Evolutionary conservation across 345 rosid genomes (phyloP), one percentile per base, ranked within the genome.

Genomic region (Fremontodendron californicum): DNA sequence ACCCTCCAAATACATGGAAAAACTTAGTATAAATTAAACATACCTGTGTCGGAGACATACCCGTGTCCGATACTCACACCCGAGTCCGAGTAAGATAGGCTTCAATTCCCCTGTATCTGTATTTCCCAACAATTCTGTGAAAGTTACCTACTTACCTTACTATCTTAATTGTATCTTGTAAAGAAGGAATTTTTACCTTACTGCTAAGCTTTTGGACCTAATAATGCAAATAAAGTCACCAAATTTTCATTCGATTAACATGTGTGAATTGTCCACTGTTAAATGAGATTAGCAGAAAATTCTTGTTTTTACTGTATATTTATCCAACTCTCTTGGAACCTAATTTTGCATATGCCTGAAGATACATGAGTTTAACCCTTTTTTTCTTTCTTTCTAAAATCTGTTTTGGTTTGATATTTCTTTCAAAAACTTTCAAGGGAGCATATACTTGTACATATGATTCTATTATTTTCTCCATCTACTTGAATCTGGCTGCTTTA

Each of bases 351-450:
- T 68, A 23, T 0, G 12, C 73, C 55, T 39, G 49, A 37, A 74
- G 75, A 48, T 57, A 55, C 45, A 45, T 11, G 42, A 62, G 11
- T 31, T 62, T 13, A 39, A 40, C 70, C 51, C 13, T n/a, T 10
- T 31, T 7, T 1, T 65, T 61, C 19, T 67, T 63, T 6, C 5
- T 61, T 9, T 2, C 3, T 61, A 6, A 13, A 58, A 19, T 57
- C 60, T 78, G 21, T n/a, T 43, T 43, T 80, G n/a, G 48, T n/a
- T 39, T 65, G 49, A 39, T 37, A 65, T n/a, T 19, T 39, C 29
- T n/a, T 65, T 62, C 42, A 31, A 31, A 62, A 9, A 39, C 29
- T 39, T n/a, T 0, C 48, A 3, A n/a, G 46, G 29, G 18, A 39
- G 48, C 71, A 39, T 65, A 37, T 65, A 65, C 48, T 11, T 65